Evolutionary conservation across 176 grass and related monocot species (phyloP), one percentile per base, ranked within the genome.

Genomic region (Juncus inflexus): DNA sequence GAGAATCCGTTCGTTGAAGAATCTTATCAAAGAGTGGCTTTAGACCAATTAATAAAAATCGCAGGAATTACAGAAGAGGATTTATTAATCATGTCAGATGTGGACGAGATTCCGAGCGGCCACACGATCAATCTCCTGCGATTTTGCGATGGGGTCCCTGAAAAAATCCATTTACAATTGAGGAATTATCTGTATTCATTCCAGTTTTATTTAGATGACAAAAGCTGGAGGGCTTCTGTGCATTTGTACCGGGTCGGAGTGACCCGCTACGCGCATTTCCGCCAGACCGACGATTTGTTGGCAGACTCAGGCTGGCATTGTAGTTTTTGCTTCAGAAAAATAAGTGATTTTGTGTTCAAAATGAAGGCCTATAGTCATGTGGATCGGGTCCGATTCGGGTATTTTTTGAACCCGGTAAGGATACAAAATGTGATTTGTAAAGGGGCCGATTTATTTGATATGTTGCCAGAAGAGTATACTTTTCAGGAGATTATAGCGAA

Each of bases 1-100:
- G 90, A 95, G 60, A 95, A 95, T 78, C 90, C 90, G 19, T 95
- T 95, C 59, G 90, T 95, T 2, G 90, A 95, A 77, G 90, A 95
- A 43, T 95, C 90, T 0, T 95, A 95, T 70, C 90, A 95, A 40
- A 74, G 90, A 74, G 90, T 95, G 55, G 86, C 86, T 15, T 69
- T 95, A 0, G 90, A 95, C 40, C 90, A 77, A 74, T 82, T 95
- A 40, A 89, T 95, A 9, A 90, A 66, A 51, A 86, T 95, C 28
- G 86, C 86, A 2, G 83, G 90, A 35, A 86, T 95, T 66, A 63
- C 51, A 0, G 80, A 90, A 12, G 86, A 95, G 37, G 90, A 95
- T 76, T 72, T 95, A 67, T 74, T 95, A 76, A 95, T 95, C 65
- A 95, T 95, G 90, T 95, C 90, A 6, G 90, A 95, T 78, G 90